Evolutionary conservation across 208 protist species (phyloP).

Genomic region (Leishmania tropica): DNA sequence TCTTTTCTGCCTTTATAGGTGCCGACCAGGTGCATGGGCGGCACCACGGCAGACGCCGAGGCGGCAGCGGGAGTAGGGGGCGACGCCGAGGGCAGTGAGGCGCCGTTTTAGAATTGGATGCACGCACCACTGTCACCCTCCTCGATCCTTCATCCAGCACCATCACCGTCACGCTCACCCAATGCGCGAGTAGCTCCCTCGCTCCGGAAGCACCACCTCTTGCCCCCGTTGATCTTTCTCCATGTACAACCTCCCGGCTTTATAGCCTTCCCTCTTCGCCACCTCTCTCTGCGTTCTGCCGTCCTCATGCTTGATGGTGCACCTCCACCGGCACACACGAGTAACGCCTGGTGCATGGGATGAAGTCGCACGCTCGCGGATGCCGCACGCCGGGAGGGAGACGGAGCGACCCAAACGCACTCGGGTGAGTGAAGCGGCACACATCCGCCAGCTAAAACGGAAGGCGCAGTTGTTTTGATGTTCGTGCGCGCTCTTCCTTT

Average conservation of each 20-base stretch:
- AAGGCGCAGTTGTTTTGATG: not conserved
- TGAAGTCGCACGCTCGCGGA: not conserved
- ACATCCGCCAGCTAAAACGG: not conserved
- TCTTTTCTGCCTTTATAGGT: not conserved
- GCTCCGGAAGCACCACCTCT: not conserved
- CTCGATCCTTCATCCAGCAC: not conserved
- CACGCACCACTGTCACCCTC: not conserved
- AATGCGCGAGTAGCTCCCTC: not conserved
- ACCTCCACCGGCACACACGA: not conserved
- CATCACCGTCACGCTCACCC: not conserved
- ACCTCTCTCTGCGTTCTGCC: not conserved
- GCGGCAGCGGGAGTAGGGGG: not conserved
- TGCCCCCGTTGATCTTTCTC: not conserved
- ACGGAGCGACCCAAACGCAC: not conserved
- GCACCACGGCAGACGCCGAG: not conserved
- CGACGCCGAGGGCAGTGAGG: not conserved
- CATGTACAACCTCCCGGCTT: too few species aligned
- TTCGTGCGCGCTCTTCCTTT: not conserved
- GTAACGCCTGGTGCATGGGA: not conserved
- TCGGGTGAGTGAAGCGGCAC: too few species aligned
- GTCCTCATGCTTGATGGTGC: not conserved
- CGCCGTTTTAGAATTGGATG: not conserved
- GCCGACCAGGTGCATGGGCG: not conserved
- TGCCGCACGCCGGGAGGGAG: not conserved
- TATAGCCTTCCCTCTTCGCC: not conserved